Evolutionary conservation across 805 yeast species (phyloP).

Genomic region (Clavispora phyllophila): DNA sequence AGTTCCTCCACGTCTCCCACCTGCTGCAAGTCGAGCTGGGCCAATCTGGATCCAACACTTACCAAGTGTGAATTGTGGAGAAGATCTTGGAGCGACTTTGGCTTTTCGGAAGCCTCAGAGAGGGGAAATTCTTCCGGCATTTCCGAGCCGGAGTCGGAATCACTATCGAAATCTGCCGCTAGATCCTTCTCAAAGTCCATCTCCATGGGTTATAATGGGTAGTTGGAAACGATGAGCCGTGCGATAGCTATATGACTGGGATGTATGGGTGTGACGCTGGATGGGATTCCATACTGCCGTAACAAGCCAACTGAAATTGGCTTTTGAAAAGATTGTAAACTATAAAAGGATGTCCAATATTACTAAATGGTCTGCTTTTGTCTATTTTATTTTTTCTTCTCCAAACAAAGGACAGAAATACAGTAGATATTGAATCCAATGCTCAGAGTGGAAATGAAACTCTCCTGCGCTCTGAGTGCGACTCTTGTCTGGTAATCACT

Average conservation of each 20-base stretch:
- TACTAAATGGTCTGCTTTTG: too few relatives aligned
- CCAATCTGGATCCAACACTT: constrained; percentile 13
- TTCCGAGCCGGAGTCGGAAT: constrained; percentile 12
- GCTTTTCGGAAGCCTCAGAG: not conserved
- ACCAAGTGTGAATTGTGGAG: constrained; percentile 10
- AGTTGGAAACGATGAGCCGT: not conserved
- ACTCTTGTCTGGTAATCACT: too few relatives aligned
- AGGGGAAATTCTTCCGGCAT: not conserved
- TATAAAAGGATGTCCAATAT: too few relatives aligned
- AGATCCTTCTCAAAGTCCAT: constrained; percentile 38
- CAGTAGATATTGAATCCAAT: too few relatives aligned
- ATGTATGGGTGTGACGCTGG: too few relatives aligned
- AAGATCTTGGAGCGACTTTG: constrained; percentile 11
- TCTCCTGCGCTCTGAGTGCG: too few relatives aligned
- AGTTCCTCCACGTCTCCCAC: constrained; percentile 17
- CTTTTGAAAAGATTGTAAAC: too few relatives aligned
- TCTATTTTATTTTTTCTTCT: too few relatives aligned
- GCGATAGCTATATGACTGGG: not conserved
- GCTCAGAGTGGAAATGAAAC: too few relatives aligned
- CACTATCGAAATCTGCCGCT: constrained; percentile 36
- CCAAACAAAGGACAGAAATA: too few relatives aligned
- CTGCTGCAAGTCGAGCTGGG: constrained; percentile 17
- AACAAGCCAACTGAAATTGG: too few relatives aligned
- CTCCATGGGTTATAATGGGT: not conserved
- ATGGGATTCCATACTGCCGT: too few relatives aligned